These are phyloP conservation scores for Calocybe gangraenosa DNA, from an alignment of 768 basidiomycete species.

Conservation along the genomic window DNA sequence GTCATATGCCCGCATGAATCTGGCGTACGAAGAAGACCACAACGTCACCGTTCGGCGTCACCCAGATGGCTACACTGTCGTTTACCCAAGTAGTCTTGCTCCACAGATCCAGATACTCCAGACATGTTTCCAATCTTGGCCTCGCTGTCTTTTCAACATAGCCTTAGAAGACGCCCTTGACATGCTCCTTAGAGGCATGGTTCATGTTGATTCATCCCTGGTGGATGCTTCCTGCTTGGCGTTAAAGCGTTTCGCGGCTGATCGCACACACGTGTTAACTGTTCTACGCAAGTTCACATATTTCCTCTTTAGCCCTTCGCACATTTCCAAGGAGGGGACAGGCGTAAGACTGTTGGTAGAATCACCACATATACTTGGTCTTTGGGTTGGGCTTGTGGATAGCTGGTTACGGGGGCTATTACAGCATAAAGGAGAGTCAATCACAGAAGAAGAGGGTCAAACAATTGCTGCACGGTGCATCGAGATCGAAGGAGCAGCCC, in stretches of 20 bases:
- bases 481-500: constrained; percentile 65
- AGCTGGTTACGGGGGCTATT: constrained; percentile 55
- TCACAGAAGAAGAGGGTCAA: constrained; percentile 40
- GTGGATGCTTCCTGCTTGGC: constrained; percentile 65
- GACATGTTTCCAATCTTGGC: constrained; percentile 80
- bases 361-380: constrained; percentile 56
- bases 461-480: constrained; percentile 41
- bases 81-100: constrained; percentile 57
- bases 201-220: constrained; percentile 78
- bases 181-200: constrained; percentile 75
- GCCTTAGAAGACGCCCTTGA: constrained; percentile 62
- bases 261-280: constrained; percentile 46
- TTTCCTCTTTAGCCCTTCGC: constrained; percentile 70
- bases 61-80: constrained; percentile 52
- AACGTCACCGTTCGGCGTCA: constrained; percentile 68
- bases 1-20: constrained; percentile 55
- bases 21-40: constrained; percentile 65
- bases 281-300: constrained; percentile 63
- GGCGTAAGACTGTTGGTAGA: constrained; percentile 63
- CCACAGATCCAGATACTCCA: constrained; percentile 71
- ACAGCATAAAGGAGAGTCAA: constrained; percentile 34
- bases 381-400: constrained; percentile 75
- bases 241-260: constrained; percentile 68
- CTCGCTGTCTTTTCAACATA: constrained; percentile 62
- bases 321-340: constrained; percentile 60